Percentiles rank a stretch among this genome's conserved stretches.
Evolutionary conservation across 2,329 filamentous ascomycete genomes (phyloP).

Genomic region (Fusarium staphyleae): DNA sequence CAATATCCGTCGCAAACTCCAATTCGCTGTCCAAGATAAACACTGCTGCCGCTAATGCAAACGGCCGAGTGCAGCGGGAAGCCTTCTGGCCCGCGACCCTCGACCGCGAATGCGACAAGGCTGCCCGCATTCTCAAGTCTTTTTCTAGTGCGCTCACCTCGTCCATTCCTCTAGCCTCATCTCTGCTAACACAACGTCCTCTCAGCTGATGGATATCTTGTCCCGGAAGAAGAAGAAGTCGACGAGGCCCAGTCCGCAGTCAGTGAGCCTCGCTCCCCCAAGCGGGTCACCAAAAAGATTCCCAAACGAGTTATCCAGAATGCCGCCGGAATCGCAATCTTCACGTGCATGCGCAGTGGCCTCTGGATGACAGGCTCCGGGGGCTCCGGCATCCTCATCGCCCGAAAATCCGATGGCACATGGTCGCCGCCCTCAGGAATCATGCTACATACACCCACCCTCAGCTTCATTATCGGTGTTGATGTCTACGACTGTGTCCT

Average conservation of each 20-base stretch:
- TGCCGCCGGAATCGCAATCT: constrained; percentile 89
- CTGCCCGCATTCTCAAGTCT: constrained; percentile 84
- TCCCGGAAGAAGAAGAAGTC: constrained; percentile 50
- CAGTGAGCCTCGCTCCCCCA: constrained; percentile 56
- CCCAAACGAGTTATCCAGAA: constrained; percentile 85
- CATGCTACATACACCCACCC: constrained; percentile 84
- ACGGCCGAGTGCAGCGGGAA: constrained; percentile 56
- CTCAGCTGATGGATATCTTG: constrained; percentile 64
- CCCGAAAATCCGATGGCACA: constrained; percentile 80
- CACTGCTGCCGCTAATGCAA: constrained; percentile 45
- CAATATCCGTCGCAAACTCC: constrained; percentile 27
- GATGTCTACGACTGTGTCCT: constrained; percentile 97
- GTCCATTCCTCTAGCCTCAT: neutral
- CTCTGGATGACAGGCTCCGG: constrained; percentile 91
- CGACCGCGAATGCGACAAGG: constrained; percentile 91
- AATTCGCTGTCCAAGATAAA: constrained; percentile 46
- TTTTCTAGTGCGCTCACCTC: constrained; percentile 73
- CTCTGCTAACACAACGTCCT: constrained; percentile 29
- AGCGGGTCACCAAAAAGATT: constrained; percentile 77
- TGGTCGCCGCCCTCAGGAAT: constrained; percentile 95
- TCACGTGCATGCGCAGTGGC: constrained; percentile 94
- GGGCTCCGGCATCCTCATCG: constrained; percentile 86
- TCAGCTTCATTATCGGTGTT: constrained; percentile 89
- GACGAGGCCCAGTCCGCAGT: constrained; percentile 41
- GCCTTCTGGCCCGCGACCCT: constrained; percentile 86